Evolutionary conservation across 805 yeast genomes (phyloP).

Genomic region (Suhomyces sp.): DNA sequence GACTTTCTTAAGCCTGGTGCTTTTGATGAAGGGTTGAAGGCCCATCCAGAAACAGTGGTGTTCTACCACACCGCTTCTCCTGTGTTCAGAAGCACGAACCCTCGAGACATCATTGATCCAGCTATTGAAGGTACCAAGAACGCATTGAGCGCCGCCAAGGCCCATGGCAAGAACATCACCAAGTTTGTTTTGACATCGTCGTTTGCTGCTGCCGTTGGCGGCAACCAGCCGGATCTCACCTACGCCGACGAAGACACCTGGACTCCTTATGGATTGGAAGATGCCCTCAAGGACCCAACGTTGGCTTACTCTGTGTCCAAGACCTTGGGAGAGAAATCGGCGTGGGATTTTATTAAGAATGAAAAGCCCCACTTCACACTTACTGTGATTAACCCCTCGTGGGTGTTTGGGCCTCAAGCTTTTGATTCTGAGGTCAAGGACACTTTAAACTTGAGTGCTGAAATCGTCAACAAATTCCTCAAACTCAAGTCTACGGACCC

Average conservation of each 20-base stretch:
- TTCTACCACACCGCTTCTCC: constrained; percentile 40
- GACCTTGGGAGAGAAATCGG: constrained; percentile 58
- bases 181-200: constrained; percentile 28
- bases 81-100: constrained; percentile 14
- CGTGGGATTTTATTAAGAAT: constrained; percentile 51
- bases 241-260: constrained; percentile 46
- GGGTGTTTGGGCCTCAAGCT: constrained; percentile 44
- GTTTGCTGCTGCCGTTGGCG: constrained; percentile 24
- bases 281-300: constrained; percentile 37
- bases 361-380: constrained; percentile 25
- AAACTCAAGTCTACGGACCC: constrained; percentile 14
- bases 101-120: constrained; percentile 23
- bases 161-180: constrained; percentile 16
- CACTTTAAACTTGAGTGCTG: constrained; percentile 15
- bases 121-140: constrained; percentile 32
- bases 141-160: constrained; percentile 19
- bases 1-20: constrained; percentile 24
- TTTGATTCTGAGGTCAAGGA: constrained; percentile 24
- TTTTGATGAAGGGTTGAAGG: constrained; percentile 26
- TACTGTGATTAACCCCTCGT: constrained; percentile 34
- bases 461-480: constrained; percentile 17
- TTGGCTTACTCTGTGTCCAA: constrained; percentile 60
- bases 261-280: constrained; percentile 55
- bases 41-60: constrained; percentile 26
- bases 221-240: constrained; percentile 7